Evolutionary conservation across 306 rosid genomes (phyloP).

Genomic region (Quercus agrifolia): DNA sequence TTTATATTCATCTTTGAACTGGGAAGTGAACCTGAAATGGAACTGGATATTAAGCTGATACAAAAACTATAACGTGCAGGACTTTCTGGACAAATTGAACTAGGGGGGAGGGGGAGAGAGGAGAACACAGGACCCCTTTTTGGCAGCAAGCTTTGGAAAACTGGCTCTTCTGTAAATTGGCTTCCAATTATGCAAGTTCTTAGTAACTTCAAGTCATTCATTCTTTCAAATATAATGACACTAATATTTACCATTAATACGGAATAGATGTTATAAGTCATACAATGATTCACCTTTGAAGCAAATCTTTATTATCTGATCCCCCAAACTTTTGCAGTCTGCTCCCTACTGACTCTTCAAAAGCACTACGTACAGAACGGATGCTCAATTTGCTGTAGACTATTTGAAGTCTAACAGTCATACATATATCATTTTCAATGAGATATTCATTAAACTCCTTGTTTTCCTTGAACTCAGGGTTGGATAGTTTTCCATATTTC

Average conservation of each 20-base stretch:
- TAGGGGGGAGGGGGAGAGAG: not conserved
- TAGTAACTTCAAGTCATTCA: not conserved
- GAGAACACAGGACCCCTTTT: not conserved
- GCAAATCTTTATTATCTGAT: slow-evolving; percentile 65
- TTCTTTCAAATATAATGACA: not conserved
- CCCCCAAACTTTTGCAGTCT: slow-evolving; percentile 76
- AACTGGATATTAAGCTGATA: slow-evolving; percentile 15
- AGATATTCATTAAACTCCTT: slow-evolving; percentile 60
- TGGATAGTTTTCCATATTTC: slow-evolving; percentile 58
- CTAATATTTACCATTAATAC: not conserved
- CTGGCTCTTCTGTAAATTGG: not conserved
- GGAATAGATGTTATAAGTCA: not conserved
- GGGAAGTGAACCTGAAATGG: slow-evolving; percentile 85
- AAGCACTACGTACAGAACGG: slow-evolving; percentile 77
- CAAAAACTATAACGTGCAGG: not conserved
- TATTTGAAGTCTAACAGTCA: slow-evolving; percentile 87
- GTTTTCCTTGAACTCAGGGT: slow-evolving; percentile 49
- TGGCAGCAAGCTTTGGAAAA: not conserved
- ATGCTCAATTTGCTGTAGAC: slow-evolving; percentile 80
- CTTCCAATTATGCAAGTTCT: not conserved
- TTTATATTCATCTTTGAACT: slow-evolving; percentile 85
- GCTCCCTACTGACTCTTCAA: slow-evolving; percentile 83
- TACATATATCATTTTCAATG: slow-evolving; percentile 66
- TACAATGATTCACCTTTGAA: slow-evolving; percentile 58
- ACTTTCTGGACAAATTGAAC: not conserved